Evolutionary conservation across 148 eudicot genomes (phyloP).

Genomic region (Nepenthes mirabilis): DNA sequence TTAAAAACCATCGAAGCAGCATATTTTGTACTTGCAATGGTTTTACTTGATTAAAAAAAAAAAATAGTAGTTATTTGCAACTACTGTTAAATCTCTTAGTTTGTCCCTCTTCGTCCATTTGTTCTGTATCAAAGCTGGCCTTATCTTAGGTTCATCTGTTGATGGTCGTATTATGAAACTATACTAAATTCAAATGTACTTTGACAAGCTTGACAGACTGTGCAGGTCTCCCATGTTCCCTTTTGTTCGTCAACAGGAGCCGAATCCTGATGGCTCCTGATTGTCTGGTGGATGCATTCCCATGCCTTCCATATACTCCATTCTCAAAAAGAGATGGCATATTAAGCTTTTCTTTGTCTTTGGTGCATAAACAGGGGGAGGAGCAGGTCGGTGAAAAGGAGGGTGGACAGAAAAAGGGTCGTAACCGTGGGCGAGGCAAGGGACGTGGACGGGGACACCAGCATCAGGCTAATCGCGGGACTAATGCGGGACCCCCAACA

Average conservation of each 20-base stretch:
- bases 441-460: conserved; percentile 61
- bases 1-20: too few relatives aligned
- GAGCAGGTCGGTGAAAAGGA: conserved; percentile 44
- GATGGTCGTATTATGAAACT: too few relatives aligned
- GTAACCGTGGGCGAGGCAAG: conserved; percentile 46
- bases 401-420: conserved; percentile 55
- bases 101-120: too few relatives aligned
- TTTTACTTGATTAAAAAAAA: too few relatives aligned
- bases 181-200: too few relatives aligned
- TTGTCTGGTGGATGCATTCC: neutral
- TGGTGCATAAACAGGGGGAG: conserved; percentile 32
- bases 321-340: neutral
- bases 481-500: conserved; percentile 27
- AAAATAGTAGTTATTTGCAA: too few relatives aligned
- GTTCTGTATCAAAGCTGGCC: too few relatives aligned
- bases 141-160: too few relatives aligned
- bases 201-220: neutral
- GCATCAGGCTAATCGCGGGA: conserved; percentile 30
- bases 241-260: too few relatives aligned
- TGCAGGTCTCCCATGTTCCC: neutral
- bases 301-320: neutral
- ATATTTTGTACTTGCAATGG: too few relatives aligned
- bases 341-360: neutral
- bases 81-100: too few relatives aligned
- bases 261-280: too few relatives aligned